These are phyloP conservation scores for Baudoinia panamericana DNA, from an alignment of 495 filamentous ascomycete species.

Conservation along the genomic window DNA sequence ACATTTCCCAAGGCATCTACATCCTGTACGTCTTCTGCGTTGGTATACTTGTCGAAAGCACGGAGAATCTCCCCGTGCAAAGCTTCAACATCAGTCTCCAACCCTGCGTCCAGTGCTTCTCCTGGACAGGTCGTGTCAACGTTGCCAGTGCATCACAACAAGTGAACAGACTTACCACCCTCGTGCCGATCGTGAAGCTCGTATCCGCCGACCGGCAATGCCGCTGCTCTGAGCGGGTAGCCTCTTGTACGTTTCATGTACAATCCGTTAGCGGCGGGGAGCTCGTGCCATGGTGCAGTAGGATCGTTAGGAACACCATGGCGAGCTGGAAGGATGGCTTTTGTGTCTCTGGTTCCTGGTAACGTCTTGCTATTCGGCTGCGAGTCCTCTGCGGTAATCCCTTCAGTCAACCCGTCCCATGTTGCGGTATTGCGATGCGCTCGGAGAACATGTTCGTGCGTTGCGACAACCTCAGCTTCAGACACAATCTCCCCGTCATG, in stretches of 20 bases:
- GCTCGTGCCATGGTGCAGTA: constrained; percentile 15
- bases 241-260: constrained; percentile 18
- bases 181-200: neutral
- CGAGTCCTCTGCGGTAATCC: neutral
- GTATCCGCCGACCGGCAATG: constrained; percentile 12
- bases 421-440: neutral
- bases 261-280: constrained; percentile 16
- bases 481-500: neutral
- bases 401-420: neutral
- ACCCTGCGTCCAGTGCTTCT: neutral
- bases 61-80: constrained; percentile 8
- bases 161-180: constrained; percentile 9
- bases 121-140: neutral
- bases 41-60: constrained; percentile 9
- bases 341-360: no score
- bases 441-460: neutral
- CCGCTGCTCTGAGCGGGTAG: constrained; percentile 11
- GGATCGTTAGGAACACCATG: constrained; percentile 11
- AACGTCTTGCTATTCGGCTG: no score
- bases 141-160: no score
- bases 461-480: neutral
- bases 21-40: constrained; percentile 15
- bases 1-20: constrained; percentile 16
- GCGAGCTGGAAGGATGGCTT: constrained; percentile 1
- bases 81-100: constrained; percentile 4